Percentiles rank a stretch among this genome's conserved stretches.
Evolutionary conservation across 768 basidiomycete species (phyloP).

Genomic region (Trametes cubensis): DNA sequence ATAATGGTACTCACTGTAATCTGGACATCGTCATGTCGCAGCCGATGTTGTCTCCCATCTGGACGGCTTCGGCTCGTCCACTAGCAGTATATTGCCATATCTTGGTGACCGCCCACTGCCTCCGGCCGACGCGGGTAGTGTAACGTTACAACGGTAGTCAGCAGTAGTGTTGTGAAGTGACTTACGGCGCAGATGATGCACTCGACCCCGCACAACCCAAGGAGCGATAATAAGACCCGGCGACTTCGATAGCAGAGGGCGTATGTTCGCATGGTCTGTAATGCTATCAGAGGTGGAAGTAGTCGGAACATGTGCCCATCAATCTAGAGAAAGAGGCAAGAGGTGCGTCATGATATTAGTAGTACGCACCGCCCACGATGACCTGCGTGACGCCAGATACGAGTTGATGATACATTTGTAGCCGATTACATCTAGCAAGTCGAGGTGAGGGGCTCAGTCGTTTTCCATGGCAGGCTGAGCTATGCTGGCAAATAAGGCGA

Average conservation of each 20-base stretch:
- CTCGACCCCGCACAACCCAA: too few relatives aligned
- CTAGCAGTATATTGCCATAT: not conserved
- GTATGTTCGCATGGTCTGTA: slow-evolving; percentile 27
- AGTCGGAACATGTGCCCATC: not conserved
- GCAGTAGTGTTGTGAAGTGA: too few relatives aligned
- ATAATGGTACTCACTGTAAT: slow-evolving; percentile 7
- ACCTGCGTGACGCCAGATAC: slow-evolving; percentile 4
- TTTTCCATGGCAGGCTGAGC: not conserved
- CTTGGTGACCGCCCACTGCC: slow-evolving; percentile 6
- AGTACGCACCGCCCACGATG: not conserved
- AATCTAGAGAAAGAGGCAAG: not conserved
- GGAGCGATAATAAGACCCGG: slow-evolving; percentile 8
- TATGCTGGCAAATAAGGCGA: not conserved
- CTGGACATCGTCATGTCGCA: slow-evolving; percentile 9
- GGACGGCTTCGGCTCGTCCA: not conserved
- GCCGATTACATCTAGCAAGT: not conserved
- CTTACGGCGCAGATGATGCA: too few relatives aligned
- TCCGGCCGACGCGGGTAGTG: too few relatives aligned
- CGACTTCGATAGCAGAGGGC: slow-evolving; percentile 26
- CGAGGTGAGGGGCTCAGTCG: not conserved
- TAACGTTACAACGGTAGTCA: too few relatives aligned
- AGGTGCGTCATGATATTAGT: too few relatives aligned
- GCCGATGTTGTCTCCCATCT: not conserved
- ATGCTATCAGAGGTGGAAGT: slow-evolving; percentile 9
- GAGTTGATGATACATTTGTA: slow-evolving; percentile 9